Evolutionary conservation across 129 eudicot species (phyloP).

Genomic region (Erigeron canadensis): DNA sequence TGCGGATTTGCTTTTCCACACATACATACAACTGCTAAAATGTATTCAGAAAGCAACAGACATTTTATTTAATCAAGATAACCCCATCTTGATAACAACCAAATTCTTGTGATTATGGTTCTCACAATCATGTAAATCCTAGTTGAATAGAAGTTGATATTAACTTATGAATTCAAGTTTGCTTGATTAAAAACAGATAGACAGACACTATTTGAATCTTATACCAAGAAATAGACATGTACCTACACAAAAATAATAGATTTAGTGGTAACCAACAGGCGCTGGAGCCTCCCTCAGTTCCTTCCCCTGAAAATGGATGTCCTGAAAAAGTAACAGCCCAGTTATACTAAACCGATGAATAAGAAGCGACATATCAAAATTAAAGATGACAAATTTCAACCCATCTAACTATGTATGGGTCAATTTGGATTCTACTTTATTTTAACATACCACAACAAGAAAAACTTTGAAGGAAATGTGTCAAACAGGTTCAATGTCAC

Average conservation of each 20-base stretch:
- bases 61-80: background rate
- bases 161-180: conserved; percentile 16
- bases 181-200: background rate
- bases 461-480: background rate
- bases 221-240: background rate
- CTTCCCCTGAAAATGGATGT: conserved; percentile 89
- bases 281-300: conserved; percentile 87
- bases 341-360: no score
- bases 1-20: background rate
- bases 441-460: background rate
- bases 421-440: background rate
- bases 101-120: background rate
- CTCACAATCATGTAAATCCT: background rate
- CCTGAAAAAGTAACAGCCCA: conserved; percentile 66
- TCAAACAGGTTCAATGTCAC: background rate
- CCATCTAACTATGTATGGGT: background rate
- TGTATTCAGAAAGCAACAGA: background rate
- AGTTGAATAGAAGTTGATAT: conserved; percentile 12
- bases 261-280: conserved; percentile 77
- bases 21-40: background rate
- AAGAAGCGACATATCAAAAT: background rate
- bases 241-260: conserved; percentile 7
- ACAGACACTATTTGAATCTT: background rate
- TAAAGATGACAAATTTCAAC: background rate
- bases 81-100: background rate